Evolutionary conservation across 331 rosid genomes (phyloP).

Genomic region (Erythrophleum ivorense): DNA sequence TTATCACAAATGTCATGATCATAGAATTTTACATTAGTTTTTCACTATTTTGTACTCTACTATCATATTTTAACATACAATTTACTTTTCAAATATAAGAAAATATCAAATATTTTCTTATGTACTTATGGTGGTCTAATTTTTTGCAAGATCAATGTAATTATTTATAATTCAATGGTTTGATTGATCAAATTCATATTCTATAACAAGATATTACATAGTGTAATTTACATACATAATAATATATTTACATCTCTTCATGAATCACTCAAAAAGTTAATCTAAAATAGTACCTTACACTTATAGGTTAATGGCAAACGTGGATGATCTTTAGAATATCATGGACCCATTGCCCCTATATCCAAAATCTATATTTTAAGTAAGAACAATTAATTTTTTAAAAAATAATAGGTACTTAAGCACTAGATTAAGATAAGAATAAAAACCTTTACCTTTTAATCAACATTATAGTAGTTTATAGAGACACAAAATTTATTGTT

Average conservation of each 20-base stretch:
- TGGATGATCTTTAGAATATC: slow-evolving; percentile 72
- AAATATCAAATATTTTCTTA: background rate
- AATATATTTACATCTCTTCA: background rate
- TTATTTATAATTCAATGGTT: background rate
- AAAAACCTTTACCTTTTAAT: slow-evolving; percentile 66
- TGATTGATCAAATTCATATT: background rate
- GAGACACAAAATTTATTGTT: slow-evolving; percentile 91
- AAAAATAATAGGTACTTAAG: background rate
- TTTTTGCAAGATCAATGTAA: too few relatives aligned
- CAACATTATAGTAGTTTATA: slow-evolving; percentile 96
- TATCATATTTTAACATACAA: background rate
- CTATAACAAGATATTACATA: background rate
- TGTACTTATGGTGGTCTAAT: too few relatives aligned
- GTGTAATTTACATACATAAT: background rate
- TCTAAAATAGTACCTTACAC: slow-evolving; percentile 71
- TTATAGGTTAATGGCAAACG: slow-evolving; percentile 76
- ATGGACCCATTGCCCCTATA: slow-evolving; percentile 58
- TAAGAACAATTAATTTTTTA: slow-evolving; percentile 16
- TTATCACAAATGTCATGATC: background rate
- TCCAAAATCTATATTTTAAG: slow-evolving; percentile 65
- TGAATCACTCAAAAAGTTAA: slow-evolving; percentile 9
- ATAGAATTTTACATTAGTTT: background rate
- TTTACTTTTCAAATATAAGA: background rate
- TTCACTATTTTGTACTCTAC: background rate
- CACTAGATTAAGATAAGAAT: slow-evolving; percentile 12